Base-by-base conservation (phyloP, 495 filamentous ascomycete species). In the Terfezia claveryi region DNA sequence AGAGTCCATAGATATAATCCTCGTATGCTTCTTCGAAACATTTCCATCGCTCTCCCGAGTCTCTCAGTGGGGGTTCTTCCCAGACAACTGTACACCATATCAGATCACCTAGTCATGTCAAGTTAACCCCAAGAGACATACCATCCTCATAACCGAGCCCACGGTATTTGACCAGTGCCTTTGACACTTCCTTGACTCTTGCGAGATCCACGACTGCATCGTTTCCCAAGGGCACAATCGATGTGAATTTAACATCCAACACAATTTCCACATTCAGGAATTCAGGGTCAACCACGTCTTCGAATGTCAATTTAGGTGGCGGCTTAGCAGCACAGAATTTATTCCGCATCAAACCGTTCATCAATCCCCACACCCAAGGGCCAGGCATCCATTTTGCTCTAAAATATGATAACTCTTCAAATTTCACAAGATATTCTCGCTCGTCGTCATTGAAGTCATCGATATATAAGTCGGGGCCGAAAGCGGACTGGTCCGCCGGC, bases 381-480 rank as follows among this genome's bases (percentile, higher is more conserved):
- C 91, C 92, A 16, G 83, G 79, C 74, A 85, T 78, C 92, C 92
- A 99, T 3, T 67, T 70, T 23, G 79, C 81, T 54, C 81, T 81
- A 59, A 78, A 81, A 58, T 94, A 89, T 0, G 88, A 93, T 53
- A 77, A 74, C 0, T 71, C 63, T 38, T 82, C 76, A 81, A 87
- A 96, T 66, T 91, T 95, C 61, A 96, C 70, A 0, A 99, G 74
- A 59, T 96, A 96, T 61, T 94, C 86, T 49, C 87, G 82, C 5
- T 84, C 71, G 41, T 83, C 78, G 62, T 87, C 81, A 16, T 74
- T 66, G 23, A 75, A 71, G 37, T 85, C 73, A 11, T 72, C 68
- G 5, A 74, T 62, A 9, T 62, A 66, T 36, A 74, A 62, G 0
- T 71, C 73, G 6, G 69, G 53, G 5, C 62, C 66, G 53, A 81